phyloP scores from a whole-genome alignment of 352 stramenopile genomes.

The Blastocystis sp. region DNA sequence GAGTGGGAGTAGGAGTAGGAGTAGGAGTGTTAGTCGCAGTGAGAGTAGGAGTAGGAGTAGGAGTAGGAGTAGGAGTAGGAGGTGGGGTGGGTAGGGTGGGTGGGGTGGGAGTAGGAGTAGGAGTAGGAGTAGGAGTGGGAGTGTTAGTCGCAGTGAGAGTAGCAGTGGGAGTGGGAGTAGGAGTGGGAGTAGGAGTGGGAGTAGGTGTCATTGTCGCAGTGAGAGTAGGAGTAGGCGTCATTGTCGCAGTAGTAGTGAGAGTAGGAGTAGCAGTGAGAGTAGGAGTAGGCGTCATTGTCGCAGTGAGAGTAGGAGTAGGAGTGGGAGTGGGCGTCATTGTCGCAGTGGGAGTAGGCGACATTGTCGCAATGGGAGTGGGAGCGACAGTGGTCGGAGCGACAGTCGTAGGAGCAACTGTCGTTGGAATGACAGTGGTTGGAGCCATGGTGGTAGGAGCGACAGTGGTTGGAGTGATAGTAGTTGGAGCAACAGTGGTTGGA shows the following conservation, averaged over 20 bases:
- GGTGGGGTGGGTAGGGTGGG: too few species aligned
- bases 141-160: background rate
- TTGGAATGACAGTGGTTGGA: too few species aligned
- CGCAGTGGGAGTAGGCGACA: background rate
- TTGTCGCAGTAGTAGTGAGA: background rate
- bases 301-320: constrained; percentile 1
- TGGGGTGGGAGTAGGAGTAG: constrained; percentile 20
- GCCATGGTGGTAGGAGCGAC: too few species aligned
- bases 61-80: background rate
- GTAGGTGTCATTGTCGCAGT: background rate
- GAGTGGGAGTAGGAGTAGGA: too few species aligned
- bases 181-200: constrained; percentile 6
- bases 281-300: background rate
- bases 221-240: too few species aligned
- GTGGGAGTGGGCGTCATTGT: background rate
- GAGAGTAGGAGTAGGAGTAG: too few species aligned
- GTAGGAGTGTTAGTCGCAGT: too few species aligned
- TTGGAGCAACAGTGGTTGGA: too few species aligned
- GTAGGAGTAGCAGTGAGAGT: constrained; percentile 6
- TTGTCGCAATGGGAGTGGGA: background rate
- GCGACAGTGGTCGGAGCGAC: background rate
- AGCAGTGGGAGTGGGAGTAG: background rate
- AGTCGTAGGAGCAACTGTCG: too few species aligned
- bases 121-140: constrained; percentile 15
- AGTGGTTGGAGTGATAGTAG: too few species aligned